Evolutionary conservation across 1,284 basidiomycete species (phyloP), one percentile per base, ranked within the genome.

Genomic region (Pholiota adiposa): DNA sequence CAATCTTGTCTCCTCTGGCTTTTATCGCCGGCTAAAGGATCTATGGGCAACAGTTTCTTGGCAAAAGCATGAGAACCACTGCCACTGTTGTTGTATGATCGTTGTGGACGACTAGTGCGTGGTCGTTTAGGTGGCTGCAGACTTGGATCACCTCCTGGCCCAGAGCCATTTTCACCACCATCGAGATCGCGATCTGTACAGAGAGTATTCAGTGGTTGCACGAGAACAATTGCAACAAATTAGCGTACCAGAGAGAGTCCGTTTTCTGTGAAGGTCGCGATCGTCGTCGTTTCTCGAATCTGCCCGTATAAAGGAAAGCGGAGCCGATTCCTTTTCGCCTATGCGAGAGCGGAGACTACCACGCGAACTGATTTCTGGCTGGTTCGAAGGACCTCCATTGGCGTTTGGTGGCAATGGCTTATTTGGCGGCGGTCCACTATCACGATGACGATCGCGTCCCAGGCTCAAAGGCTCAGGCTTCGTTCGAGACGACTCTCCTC

Each of bases 341-440:
- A 90, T 88, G 55, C 88, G 85, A 56, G 88, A 83, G 59, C 87
- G 83, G 51, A 90, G 78, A 67, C 85, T 89, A n/a, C 74, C 78
- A 43, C 62, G 52, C 16, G 69, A 63, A 25, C 59, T 62, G 51
- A 59, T 54, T 33, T 76, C 74, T 51, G 69, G 66, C 53, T 51
- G 61, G 51, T 56, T 61, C 25, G 58, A 51, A 19, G 59, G 56
- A 60, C 64, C 54, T 63, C 34, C 40, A 16, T 21, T 27, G 19
- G 11, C 31, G 46, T 46, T 54, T n/a, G 53, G 51, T 14, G 27
- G 21, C 14, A 27, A 41, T 19, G 53, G 38, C 16, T 43, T 51
- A 31, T 57, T 59, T 8, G 51, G 52, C 51, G 63, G 67, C 54
- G 65, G 61, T 44, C 9, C 56, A 63, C 62, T 73, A 56, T 68